Percentiles rank a stretch among this genome's conserved stretches.
Conservation (phyloP, 2,329 filamentous ascomycete species). For the Orbilia oligospora region DNA sequence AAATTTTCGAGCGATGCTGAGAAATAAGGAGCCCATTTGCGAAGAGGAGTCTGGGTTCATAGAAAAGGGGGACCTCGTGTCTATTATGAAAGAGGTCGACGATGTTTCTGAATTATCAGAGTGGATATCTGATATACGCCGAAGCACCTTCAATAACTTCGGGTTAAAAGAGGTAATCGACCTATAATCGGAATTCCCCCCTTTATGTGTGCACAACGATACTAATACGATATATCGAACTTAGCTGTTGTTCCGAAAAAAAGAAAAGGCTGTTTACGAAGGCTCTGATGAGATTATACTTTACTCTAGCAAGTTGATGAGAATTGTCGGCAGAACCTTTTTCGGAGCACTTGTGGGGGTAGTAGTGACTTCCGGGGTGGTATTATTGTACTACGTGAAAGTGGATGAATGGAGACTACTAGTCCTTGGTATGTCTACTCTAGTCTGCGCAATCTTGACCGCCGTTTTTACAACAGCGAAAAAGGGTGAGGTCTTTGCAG, state of each 20-base stretch:
- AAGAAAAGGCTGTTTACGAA: constrained; percentile 15
- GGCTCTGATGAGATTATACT: constrained; percentile 14
- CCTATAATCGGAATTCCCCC: neutral
- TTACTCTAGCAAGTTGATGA: constrained; percentile 30
- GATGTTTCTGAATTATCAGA: constrained; percentile 39
- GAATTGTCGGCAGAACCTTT: constrained; percentile 4
- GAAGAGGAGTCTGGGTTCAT: constrained; percentile 16
- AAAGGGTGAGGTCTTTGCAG: constrained; percentile 48
- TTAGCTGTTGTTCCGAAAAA: constrained; percentile 43
- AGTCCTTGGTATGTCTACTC: constrained; percentile 16
- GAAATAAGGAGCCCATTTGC: constrained; percentile 24
- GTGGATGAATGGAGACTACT: constrained; percentile 23
- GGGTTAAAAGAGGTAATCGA: constrained; percentile 5
- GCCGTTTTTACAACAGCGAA: constrained; percentile 46
- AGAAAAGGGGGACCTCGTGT: constrained; percentile 37
- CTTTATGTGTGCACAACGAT: no score
- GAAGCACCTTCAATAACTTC: constrained; percentile 4
- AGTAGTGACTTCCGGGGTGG: constrained; percentile 23
- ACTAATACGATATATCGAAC: neutral
- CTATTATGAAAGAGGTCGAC: constrained; percentile 33
- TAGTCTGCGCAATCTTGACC: constrained; percentile 34
- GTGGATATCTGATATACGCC: constrained; percentile 10
- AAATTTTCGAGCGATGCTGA: constrained; percentile 18
- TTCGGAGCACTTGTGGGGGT: constrained; percentile 23
- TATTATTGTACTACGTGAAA: constrained; percentile 24